Percentiles rank a stretch among this genome's conserved stretches.
These are phyloP conservation scores for Backusella tarrabulga DNA, from an alignment of 192 early-diverging fungal genomes.

Conservation along the genomic window DNA sequence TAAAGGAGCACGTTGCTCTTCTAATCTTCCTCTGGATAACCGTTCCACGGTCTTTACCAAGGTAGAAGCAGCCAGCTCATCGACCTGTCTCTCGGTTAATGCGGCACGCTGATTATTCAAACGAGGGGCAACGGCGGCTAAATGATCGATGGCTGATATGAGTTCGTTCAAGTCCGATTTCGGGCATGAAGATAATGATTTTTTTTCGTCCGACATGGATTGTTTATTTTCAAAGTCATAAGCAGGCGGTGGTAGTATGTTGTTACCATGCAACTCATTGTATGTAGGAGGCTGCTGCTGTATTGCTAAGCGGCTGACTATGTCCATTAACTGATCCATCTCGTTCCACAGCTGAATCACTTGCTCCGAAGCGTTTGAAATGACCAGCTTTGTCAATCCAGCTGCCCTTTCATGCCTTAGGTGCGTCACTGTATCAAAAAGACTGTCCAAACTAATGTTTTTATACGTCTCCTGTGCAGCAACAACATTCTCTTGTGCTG, in stretches of 20 bases:
- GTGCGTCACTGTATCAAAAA: not conserved
- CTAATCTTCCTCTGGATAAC: conserved; percentile 41
- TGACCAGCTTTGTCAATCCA: not conserved
- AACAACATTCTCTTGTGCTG: conserved; percentile 9
- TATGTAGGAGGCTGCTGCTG: conserved; percentile 21
- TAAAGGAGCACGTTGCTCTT: conserved; percentile 36
- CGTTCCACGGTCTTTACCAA: conserved; percentile 43
- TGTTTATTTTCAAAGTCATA: conserved; percentile 4
- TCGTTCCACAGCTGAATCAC: conserved; percentile 37
- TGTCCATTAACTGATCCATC: conserved; percentile 37
- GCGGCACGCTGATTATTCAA: conserved; percentile 55
- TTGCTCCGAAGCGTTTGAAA: not conserved
- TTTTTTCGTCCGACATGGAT: conserved; percentile 1
- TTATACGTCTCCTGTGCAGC: not conserved
- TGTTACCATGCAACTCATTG: conserved; percentile 9
- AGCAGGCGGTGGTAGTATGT: not conserved
- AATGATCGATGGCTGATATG: conserved; percentile 49
- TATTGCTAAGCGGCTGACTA: conserved; percentile 19
- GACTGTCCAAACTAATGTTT: not conserved
- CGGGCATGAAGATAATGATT: not conserved
- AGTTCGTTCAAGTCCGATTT: conserved; percentile 49
- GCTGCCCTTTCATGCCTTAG: not conserved
- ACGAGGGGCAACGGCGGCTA: conserved; percentile 47
- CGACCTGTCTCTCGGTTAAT: conserved; percentile 42
- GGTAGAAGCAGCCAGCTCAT: conserved; percentile 41